Percentiles rank a stretch among this genome's conserved stretches.
These are phyloP conservation scores for Chloromonas sp. DNA, from an alignment of 163 green algal genomes.

Conservation along the genomic window DNA sequence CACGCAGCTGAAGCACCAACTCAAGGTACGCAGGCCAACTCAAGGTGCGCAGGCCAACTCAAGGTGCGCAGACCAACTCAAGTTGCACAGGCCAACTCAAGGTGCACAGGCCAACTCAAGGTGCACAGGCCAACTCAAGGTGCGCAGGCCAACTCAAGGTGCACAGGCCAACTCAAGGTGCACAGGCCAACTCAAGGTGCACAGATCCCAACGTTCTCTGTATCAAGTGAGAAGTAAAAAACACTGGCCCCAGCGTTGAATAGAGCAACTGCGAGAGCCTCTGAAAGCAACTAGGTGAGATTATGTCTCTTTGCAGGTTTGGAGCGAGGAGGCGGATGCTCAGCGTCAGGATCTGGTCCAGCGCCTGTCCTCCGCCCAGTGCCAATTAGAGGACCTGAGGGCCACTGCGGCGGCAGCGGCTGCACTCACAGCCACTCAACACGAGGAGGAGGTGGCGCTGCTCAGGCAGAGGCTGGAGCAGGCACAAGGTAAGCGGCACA, in stretches of 20 bases:
- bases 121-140: neutral
- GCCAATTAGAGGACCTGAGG: conserved; percentile 3
- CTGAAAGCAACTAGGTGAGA: too few species aligned
- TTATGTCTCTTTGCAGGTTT: neutral
- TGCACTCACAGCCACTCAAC: neutral
- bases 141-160: neutral
- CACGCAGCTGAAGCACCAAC: conserved; percentile 11
- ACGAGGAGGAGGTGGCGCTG: conserved; percentile 18
- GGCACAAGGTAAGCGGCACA: conserved; percentile 6
- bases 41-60: neutral
- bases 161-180: neutral
- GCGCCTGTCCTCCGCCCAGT: neutral
- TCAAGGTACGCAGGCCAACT: conserved; percentile 3
- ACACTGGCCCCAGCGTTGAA: too few species aligned
- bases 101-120: neutral
- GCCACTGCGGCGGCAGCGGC: conserved; percentile 10
- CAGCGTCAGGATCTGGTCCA: neutral
- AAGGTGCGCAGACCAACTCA: neutral
- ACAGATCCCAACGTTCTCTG: neutral
- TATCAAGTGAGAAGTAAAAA: too few species aligned
- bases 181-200: neutral
- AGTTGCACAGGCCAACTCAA: neutral
- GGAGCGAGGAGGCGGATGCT: neutral
- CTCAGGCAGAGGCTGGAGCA: conserved; percentile 20
- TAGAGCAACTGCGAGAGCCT: too few species aligned